Base-by-base conservation (phyloP, 495 filamentous ascomycete genomes). In the Massariosphaeria phaeospora region DNA sequence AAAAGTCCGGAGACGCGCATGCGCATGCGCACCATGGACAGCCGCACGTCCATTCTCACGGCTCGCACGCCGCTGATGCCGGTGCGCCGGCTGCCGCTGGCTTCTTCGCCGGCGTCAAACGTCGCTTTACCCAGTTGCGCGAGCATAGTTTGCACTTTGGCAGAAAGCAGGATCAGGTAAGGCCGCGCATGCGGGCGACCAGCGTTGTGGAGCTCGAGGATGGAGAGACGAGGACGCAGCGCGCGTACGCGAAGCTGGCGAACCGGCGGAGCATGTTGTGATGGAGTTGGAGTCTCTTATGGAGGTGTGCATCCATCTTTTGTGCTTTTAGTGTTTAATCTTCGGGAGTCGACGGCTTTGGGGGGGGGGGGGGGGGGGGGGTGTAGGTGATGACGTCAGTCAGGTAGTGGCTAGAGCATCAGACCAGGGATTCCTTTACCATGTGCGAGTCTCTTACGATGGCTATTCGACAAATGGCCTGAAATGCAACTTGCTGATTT, bases 1-100 rank as follows among this genome's bases (percentile, higher is more conserved):
- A 55, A 40, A 50, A 51, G 23, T 18, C 34, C n/a, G 35, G 48
- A 0, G 29, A 35, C 25, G 31, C 34, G 38, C 39, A 52, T 40
- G 20, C 30, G 8, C 56, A 59, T 27, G 33, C 10, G 25, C 48
- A 52, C 55, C n/a, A n/a, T n/a, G 48, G 42, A 21, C 38, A 40
- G 10, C 15, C 58, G 3, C 56, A 42, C n/a, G 24, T 12, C 2
- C 38, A 40, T 12, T 17, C 17, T 12, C 29, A 33, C 29, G 29
- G 29, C 29, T 13, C 7, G 7, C 7, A 13, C 29, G 7, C 29
- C 29, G 29, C 29, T 7, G 6, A 17, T 21, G 18, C 38, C 6
- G 6, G 17, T 21, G 13, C 38, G 3, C 8, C 38, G 2, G 18
- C 38, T 21, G 18, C 38, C 7, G 13, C 35, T 8, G 48, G 46